phyloP scores from a whole-genome alignment of 371 early-diverging fungal species.

The Thermomucor indicae-seudaticae region DNA sequence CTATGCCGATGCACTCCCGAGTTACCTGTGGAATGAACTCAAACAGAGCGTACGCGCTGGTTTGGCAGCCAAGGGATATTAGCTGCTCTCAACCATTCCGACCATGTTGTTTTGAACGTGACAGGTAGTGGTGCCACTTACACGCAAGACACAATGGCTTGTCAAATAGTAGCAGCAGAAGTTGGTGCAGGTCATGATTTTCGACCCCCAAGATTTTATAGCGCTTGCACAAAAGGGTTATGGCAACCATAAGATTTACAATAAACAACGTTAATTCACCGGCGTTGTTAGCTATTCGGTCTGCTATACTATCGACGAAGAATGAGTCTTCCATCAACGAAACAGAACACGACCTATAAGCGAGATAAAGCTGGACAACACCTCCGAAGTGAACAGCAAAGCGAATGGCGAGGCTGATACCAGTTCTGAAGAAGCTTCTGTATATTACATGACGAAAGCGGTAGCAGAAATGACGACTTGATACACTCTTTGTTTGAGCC shows the following conservation, averaged over 20 bases:
- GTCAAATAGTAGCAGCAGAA: conserved; percentile 18
- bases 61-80: conserved; percentile 23
- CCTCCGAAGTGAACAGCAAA: neutral
- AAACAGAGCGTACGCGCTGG: conserved; percentile 21
- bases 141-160: conserved; percentile 31
- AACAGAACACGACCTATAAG: too few species aligned
- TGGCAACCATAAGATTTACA: conserved; percentile 7
- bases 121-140: conserved; percentile 32
- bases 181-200: conserved; percentile 21
- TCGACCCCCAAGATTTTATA: conserved; percentile 49
- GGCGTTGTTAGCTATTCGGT: neutral
- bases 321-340: too few species aligned
- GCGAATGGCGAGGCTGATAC: neutral
- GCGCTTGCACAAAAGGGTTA: conserved; percentile 31
- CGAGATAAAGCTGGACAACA: neutral
- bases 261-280: conserved; percentile 6
- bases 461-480: conserved; percentile 17
- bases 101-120: conserved; percentile 25
- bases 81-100: conserved; percentile 24
- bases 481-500: conserved; percentile 22
- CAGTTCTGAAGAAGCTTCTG: too few species aligned
- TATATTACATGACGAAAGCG: too few species aligned
- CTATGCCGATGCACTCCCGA: conserved; percentile 16
- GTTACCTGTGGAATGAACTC: conserved; percentile 29
- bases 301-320: too few species aligned